Conservation (phyloP, 345 rosid genomes). For the Arabis alpina region DNA sequence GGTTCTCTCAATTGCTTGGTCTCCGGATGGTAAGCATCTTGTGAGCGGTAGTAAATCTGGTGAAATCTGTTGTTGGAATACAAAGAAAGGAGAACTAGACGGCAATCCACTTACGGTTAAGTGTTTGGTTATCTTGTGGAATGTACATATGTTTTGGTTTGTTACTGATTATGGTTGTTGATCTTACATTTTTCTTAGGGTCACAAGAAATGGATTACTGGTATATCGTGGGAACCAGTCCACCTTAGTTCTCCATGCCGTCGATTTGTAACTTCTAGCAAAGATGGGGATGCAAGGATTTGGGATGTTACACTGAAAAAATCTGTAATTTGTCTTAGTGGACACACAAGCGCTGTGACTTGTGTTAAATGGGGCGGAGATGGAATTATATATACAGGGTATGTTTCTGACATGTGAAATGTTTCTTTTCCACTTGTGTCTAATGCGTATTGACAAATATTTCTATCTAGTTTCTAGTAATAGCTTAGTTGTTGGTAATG, state of each 20-base stretch:
- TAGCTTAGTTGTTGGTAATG: conserved; percentile 3
- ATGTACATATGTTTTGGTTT: neutral
- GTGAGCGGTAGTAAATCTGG: conserved; percentile 92
- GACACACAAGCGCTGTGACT: conserved; percentile 93
- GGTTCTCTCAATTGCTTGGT: conserved; percentile 96
- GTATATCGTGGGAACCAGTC: conserved; percentile 95
- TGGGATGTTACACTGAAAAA: conserved; percentile 81
- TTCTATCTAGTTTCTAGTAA: neutral
- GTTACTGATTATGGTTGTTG: conserved; percentile 1
- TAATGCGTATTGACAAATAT: neutral
- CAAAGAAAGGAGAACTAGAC: conserved; percentile 73
- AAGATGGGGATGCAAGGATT: conserved; percentile 98
- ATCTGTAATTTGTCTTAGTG: conserved; percentile 78
- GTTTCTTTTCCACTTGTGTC: neutral
- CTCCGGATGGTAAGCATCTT: conserved; percentile 91
- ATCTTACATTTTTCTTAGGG: conserved; percentile 57
- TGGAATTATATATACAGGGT: conserved; percentile 92
- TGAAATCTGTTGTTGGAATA: conserved; percentile 85
- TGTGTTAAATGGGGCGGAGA: conserved; percentile 99
- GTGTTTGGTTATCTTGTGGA: neutral
- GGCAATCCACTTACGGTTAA: conserved; percentile 64
- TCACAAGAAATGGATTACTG: conserved; percentile 98
- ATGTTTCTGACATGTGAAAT: conserved; percentile 26
- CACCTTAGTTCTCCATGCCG: conserved; percentile 93
- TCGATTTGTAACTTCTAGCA: conserved; percentile 93